Base-by-base conservation (phyloP, 108 stramenopile genomes). In the Nitzschia sp. region DNA sequence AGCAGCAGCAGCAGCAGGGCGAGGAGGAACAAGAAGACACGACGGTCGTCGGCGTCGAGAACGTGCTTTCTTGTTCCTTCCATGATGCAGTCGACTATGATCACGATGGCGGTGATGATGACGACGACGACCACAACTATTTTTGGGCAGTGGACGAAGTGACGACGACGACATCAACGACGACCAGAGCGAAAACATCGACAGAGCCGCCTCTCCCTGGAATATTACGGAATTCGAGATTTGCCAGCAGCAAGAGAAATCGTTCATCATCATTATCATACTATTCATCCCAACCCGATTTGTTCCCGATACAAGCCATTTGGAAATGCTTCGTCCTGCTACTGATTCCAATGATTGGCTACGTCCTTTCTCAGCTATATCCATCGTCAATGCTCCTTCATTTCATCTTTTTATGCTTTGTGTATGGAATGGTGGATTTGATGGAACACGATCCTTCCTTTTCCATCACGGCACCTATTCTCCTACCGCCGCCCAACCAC, bases 361-460 rank as follows among this genome's bases (percentile, higher is more conserved):
- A 31, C 21, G 5, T 56, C 23, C 28, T 32, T 2, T 56, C 55
- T 2, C 30, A 31, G 8, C 30, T 56, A 25, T 56, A 21, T 56
- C 55, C 55, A 11, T 56, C 55, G 4, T 56, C 55, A 3, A 6
- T 56, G 11, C 55, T 32, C 5, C 9, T 56, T 21, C 55, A 56
- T 9, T 32, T 56, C 21, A 9, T 17, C 6, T 56, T 56, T 8
- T 28, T 28, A 8, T 56, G 55, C 21, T 32, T 56, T 56, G 29
- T 56, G 6, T 56, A 56, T 56, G 55, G 55, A 5, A 26, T 56
- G 27, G 30, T 56, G 28, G 55, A 56, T 56, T 56, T 50, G 48
- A 21, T 50, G 48, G 48, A 21, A n/a, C 48, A 50, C 8, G 48
- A 50, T 50, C 48, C 48, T n/a, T 4, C 13, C 19, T 21, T 50